A percentile compares a stretch with the other conserved stretches of the same genome.
Conservation (phyloP, 2,329 filamentous ascomycete species). For the Diaporthe amygdali region DNA sequence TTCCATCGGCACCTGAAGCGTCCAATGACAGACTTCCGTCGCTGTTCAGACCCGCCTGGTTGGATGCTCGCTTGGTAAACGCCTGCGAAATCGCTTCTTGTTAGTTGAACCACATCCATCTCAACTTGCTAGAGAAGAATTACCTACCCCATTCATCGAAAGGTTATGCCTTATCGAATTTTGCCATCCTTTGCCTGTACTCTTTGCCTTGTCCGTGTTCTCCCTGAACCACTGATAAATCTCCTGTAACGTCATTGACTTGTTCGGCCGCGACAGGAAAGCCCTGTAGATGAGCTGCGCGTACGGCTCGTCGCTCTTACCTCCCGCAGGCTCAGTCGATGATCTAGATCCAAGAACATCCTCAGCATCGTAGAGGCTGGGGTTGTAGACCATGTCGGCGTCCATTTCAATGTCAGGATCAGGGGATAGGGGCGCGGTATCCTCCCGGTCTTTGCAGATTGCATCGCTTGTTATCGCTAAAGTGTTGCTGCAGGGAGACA, state of each 20-base stretch:
- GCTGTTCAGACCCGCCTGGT: constrained; percentile 6
- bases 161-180: constrained; percentile 96
- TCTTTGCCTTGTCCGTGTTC: constrained; percentile 77
- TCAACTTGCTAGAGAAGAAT: neutral
- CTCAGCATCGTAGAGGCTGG: neutral
- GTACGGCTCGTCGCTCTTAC: constrained; percentile 68
- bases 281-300: constrained; percentile 81
- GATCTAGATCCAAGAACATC: neutral
- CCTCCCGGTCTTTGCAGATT: neutral
- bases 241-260: constrained; percentile 80
- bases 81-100: constrained; percentile 31
- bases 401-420: constrained; percentile 1
- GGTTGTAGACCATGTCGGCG: neutral
- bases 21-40: constrained; percentile 23
- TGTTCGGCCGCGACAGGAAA: constrained; percentile 68
- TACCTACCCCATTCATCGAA: constrained; percentile 85
- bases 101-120: constrained; percentile 20
- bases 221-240: constrained; percentile 90
- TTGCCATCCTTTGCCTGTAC: constrained; percentile 79
- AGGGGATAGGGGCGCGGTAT: neutral
- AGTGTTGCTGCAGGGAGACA: constrained; percentile 18
- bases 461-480: neutral
- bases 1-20: constrained; percentile 45
- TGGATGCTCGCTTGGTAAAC: constrained; percentile 31
- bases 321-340: constrained; percentile 18